Evolutionary conservation across 2,329 filamentous ascomycete genomes (phyloP).

Genomic region (Apiospora kogelbergensis): DNA sequence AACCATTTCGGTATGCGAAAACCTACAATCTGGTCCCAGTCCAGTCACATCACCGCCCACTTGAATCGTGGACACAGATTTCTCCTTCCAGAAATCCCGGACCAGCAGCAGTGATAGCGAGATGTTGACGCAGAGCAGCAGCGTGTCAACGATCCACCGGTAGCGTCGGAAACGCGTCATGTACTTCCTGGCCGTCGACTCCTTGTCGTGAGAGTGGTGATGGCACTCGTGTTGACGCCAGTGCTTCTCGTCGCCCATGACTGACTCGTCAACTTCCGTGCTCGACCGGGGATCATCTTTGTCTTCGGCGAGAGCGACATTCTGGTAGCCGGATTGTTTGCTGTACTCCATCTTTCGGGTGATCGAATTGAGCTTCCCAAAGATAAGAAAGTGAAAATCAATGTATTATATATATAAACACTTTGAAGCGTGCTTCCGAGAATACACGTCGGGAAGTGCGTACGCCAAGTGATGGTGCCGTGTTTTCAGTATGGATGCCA

Average conservation of each 20-base stretch:
- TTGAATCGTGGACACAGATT: slow-evolving; percentile 26
- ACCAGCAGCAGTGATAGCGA: slow-evolving; percentile 25
- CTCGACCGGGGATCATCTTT: slow-evolving; percentile 28
- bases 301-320: slow-evolving; percentile 26
- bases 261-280: slow-evolving; percentile 36
- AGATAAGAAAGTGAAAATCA: background rate
- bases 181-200: slow-evolving; percentile 16
- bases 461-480: background rate
- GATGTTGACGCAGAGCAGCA: slow-evolving; percentile 32
- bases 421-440: background rate
- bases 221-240: slow-evolving; percentile 20
- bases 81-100: slow-evolving; percentile 26
- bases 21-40: slow-evolving; percentile 32
- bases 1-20: background rate
- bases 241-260: slow-evolving; percentile 32
- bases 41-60: slow-evolving; percentile 38
- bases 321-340: slow-evolving; percentile 21
- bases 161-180: slow-evolving; percentile 21
- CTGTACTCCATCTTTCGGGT: slow-evolving; percentile 14
- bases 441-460: background rate
- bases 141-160: slow-evolving; percentile 33
- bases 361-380: no score
- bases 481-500: background rate
- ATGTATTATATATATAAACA: background rate
- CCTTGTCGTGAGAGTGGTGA: slow-evolving; percentile 9